These are phyloP conservation scores for Cryptosporidium andersoni DNA, from an alignment of 169 alveolate species.

Conservation along the genomic window DNA sequence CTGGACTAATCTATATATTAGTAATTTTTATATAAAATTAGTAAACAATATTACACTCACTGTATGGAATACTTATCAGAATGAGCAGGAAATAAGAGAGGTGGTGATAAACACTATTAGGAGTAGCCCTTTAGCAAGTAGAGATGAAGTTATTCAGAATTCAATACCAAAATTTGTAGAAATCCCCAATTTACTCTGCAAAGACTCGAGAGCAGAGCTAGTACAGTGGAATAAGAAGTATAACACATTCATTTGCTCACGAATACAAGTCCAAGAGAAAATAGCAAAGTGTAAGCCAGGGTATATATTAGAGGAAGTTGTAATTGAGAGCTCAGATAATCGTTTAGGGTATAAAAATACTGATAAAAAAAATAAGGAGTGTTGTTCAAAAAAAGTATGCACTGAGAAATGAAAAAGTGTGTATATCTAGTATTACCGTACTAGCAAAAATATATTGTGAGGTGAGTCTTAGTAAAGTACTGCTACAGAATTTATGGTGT, in stretches of 20 bases:
- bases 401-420: slow-evolving; percentile 47
- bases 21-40: no score
- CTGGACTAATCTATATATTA: no score
- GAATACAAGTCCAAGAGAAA: slow-evolving; percentile 9
- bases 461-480: slow-evolving; percentile 10
- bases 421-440: slow-evolving; percentile 19
- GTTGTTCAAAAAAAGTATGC: slow-evolving; percentile 46
- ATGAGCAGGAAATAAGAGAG: no score
- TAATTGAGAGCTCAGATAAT: slow-evolving; percentile 43
- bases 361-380: slow-evolving; percentile 25
- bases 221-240: slow-evolving; percentile 12
- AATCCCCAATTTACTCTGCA: slow-evolving; percentile 43
- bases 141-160: no score
- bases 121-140: no score
- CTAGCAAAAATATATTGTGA: slow-evolving; percentile 16
- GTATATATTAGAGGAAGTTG: slow-evolving; percentile 39
- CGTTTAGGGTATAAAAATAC: slow-evolving; percentile 35
- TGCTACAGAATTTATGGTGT: not conserved
- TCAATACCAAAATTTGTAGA: not conserved
- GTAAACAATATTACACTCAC: no score
- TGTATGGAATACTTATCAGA: no score
- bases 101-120: no score
- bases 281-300: slow-evolving; percentile 39
- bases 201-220: slow-evolving; percentile 22
- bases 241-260: slow-evolving; percentile 34